These are phyloP conservation scores for Chlamydomonas urium DNA, from an alignment of 139 green algal genomes.

Conservation along the genomic window DNA sequence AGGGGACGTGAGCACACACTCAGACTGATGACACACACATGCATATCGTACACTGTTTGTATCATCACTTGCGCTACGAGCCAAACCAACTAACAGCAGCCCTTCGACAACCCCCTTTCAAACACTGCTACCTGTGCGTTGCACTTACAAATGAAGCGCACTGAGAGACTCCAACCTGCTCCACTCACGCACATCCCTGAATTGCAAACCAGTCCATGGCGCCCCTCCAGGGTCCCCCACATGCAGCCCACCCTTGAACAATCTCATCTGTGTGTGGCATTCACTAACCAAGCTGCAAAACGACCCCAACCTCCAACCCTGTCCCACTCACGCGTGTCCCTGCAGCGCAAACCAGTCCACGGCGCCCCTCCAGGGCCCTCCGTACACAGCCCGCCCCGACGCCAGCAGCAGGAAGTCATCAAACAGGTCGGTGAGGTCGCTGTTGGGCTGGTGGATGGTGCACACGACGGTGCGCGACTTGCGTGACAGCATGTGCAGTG, in stretches of 20 bases:
- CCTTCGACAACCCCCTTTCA: neutral
- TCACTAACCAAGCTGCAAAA: neutral
- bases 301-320: neutral
- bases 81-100: too few relatives aligned
- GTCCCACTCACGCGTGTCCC: conserved; percentile 39
- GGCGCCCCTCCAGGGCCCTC: conserved; percentile 48
- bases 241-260: conserved; percentile 23
- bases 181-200: conserved; percentile 33
- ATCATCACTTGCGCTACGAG: neutral
- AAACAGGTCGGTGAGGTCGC: conserved; percentile 62
- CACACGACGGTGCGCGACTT: conserved; percentile 47
- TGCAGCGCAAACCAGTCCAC: conserved; percentile 47
- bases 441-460: conserved; percentile 66
- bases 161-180: neutral
- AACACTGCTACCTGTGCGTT: neutral
- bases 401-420: conserved; percentile 75
- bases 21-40: neutral
- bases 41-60: neutral
- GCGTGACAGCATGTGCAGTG: conserved; percentile 43
- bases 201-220: conserved; percentile 47
- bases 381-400: conserved; percentile 47
- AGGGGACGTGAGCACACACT: neutral
- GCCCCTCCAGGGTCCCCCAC: conserved; percentile 47
- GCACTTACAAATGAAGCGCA: neutral
- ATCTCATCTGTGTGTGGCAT: neutral